These are phyloP conservation scores for Cytospora schulzeri DNA, from an alignment of 2,329 filamentous ascomycete species.

Conservation along the genomic window DNA sequence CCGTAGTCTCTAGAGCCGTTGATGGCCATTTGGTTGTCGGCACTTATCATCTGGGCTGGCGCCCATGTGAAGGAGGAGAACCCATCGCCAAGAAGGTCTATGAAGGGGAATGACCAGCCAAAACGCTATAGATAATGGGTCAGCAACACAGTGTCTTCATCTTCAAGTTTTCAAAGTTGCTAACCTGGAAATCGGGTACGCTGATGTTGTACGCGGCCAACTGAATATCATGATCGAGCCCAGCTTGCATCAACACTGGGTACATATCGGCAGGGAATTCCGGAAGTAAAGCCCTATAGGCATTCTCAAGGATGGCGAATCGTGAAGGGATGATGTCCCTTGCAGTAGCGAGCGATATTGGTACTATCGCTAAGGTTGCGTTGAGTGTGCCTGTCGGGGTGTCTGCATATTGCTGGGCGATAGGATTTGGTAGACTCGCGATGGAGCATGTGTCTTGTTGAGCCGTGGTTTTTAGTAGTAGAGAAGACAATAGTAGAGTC, in stretches of 20 bases:
- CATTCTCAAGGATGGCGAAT: conserved; percentile 53
- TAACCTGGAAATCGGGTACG: conserved; percentile 52
- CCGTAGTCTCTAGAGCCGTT: conserved; percentile 50
- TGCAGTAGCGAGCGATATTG: conserved; percentile 50
- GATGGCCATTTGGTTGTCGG: conserved; percentile 45
- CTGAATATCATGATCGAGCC: conserved; percentile 54
- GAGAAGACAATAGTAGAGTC: conserved; percentile 19
- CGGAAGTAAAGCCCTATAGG: conserved; percentile 50
- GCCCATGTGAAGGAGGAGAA: conserved; percentile 55
- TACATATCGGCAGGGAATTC: conserved; percentile 54
- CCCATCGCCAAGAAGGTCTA: conserved; percentile 54
- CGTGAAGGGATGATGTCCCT: conserved; percentile 50
- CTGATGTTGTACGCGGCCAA: conserved; percentile 42
- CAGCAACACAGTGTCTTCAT: not conserved
- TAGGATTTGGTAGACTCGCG: conserved; percentile 48
- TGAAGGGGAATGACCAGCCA: conserved; percentile 57
- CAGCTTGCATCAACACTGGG: conserved; percentile 52
- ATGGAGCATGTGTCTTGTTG: conserved; percentile 32
- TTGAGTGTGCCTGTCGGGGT: conserved; percentile 56
- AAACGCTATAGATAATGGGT: conserved; percentile 42
- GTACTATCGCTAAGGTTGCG: conserved; percentile 53
- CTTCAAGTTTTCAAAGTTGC: conserved; percentile 28
- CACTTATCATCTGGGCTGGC: conserved; percentile 49
- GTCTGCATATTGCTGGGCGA: conserved; percentile 48
- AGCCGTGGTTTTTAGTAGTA: conserved; percentile 14